Evolutionary conservation across 1,284 basidiomycete genomes (phyloP), one percentile per base, ranked within the genome.

Genomic region (Microstroma glucosiphilum): DNA sequence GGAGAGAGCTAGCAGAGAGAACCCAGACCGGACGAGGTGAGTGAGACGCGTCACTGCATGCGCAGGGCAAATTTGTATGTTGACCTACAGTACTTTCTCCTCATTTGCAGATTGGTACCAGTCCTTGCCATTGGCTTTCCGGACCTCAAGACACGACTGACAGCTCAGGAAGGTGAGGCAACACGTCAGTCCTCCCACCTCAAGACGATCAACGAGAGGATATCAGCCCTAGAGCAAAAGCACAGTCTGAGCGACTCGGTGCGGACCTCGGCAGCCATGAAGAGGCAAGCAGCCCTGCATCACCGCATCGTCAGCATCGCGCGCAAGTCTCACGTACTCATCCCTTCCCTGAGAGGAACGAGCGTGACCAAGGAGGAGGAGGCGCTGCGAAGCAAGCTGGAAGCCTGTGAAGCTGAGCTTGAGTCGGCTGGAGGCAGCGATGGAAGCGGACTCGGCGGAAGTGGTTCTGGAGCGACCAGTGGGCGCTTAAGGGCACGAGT

Each of bases 111-210:
- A 37, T 37, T 37, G 30, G 73, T 77, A 53, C 77, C 77, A 8
- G 74, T 77, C 17, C 69, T 78, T 0, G 77, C 76, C 1, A 66
- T 77, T 11, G 77, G 77, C 1, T 78, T 77, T 56, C 62, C 62
- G 25, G 77, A 78, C 53, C 61, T 78, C 12, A 71, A 73, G 58
- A 67, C 70, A 55, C 59, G 77, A 0, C 63, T 70, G 40, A 69
- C 71, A 41, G 66, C 69, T 9, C 77, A 78, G 51, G 40, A 61
- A 17, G 25, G 60, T 3, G 74, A 78, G 53, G 68, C 74, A 1
- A 62, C 61, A 6, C 61, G 76, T 7, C 75, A 77, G 60, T 56
- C 65, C 8, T 60, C 59, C 1, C 61, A 71, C 40, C 65, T 77
- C 0, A 46, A 61, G 0, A 61, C 60, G 12, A 56, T 75, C 8